A percentile compares a stretch with the other conserved stretches of the same genome.
Evolutionary conservation across 169 alveolate genomes (phyloP).

Genomic region (Neospora caninum): DNA sequence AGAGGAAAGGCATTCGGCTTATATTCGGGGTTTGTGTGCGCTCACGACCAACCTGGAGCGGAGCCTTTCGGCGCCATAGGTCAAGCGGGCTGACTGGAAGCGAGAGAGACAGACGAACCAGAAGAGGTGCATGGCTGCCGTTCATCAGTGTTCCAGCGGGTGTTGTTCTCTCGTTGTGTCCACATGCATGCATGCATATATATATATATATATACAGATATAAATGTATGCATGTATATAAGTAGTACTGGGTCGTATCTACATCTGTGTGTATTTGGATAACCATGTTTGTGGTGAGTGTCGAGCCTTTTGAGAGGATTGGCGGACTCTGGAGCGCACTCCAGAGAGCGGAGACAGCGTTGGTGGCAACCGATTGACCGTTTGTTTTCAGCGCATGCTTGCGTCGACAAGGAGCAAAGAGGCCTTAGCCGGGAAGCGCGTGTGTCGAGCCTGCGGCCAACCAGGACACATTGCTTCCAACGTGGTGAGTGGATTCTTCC

Average conservation of each 20-base stretch:
- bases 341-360: not conserved
- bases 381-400: slow-evolving; percentile 9
- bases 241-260: no score
- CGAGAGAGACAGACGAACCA: no score
- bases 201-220: no score
- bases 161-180: no score
- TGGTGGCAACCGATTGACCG: not conserved
- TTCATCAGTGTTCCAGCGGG: no score
- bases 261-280: not conserved
- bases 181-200: no score
- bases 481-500: slow-evolving; percentile 74
- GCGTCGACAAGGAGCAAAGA: slow-evolving; percentile 57
- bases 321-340: not conserved
- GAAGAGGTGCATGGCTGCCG: no score
- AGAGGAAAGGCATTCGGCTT: no score
- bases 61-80: no score
- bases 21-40: no score
- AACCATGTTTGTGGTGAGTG: not conserved
- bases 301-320: not conserved
- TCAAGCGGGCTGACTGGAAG: no score
- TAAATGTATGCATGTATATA: not conserved
- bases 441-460: slow-evolving; percentile 87
- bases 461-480: slow-evolving; percentile 89
- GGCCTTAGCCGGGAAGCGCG: slow-evolving; percentile 75
- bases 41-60: no score